Percentiles rank a stretch among this genome's conserved stretches.
These are phyloP conservation scores for Arabidopsis lyrata DNA, from an alignment of 441 rosid species.

Conservation along the genomic window DNA sequence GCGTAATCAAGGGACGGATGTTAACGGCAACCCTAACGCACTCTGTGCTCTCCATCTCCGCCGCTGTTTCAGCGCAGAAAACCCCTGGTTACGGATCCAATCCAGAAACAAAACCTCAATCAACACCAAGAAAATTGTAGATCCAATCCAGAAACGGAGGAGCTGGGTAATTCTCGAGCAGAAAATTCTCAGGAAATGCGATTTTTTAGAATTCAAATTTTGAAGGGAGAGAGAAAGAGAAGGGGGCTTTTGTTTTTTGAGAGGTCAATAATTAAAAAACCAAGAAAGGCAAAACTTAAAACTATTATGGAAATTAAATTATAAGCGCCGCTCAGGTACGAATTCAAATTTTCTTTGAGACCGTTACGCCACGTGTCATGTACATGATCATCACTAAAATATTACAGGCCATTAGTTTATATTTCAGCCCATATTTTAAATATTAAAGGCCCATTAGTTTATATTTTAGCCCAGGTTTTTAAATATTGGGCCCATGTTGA, in stretches of 20 bases:
- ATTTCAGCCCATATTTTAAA: neutral
- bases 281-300: slow-evolving; percentile 29
- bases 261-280: slow-evolving; percentile 38
- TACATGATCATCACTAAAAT: slow-evolving; percentile 1
- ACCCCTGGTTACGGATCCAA: slow-evolving; percentile 6
- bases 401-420: slow-evolving; percentile 6
- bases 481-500: slow-evolving; percentile 3
- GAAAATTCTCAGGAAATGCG: slow-evolving; percentile 28
- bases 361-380: slow-evolving; percentile 51
- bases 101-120: slow-evolving; percentile 21
- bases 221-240: slow-evolving; percentile 24
- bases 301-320: slow-evolving; percentile 47
- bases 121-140: neutral
- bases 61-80: slow-evolving; percentile 18
- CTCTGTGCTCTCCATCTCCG: slow-evolving; percentile 70
- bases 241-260: slow-evolving; percentile 15
- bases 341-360: slow-evolving; percentile 58
- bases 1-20: slow-evolving; percentile 83
- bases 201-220: slow-evolving; percentile 45
- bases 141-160: slow-evolving; percentile 29
- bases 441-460: slow-evolving; percentile 15
- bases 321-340: slow-evolving; percentile 53
- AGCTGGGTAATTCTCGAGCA: slow-evolving; percentile 32
- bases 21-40: slow-evolving; percentile 91
- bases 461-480: neutral